These are phyloP conservation scores for Leishmania braziliensis DNA, from an alignment of 208 protist species.

Conservation along the genomic window DNA sequence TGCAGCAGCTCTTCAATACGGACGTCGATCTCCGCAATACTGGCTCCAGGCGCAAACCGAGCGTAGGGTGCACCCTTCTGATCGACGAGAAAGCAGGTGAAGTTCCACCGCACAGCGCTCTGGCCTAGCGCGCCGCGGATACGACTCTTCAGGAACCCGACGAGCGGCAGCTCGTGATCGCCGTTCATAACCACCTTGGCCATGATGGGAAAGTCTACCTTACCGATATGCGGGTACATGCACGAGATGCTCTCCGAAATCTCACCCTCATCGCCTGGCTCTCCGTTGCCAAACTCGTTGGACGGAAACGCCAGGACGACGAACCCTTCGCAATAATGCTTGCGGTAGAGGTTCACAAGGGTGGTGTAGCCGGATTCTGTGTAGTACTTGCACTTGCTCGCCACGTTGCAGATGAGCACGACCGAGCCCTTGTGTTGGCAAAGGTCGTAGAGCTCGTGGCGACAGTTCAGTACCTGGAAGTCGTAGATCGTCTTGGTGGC, in stretches of 20 bases:
- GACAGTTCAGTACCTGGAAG: slow-evolving; percentile 62
- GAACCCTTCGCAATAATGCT: slow-evolving; percentile 71
- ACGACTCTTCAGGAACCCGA: slow-evolving; percentile 72
- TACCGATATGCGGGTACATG: slow-evolving; percentile 44
- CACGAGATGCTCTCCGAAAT: slow-evolving; percentile 67
- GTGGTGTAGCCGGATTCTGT: slow-evolving; percentile 72
- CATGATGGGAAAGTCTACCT: slow-evolving; percentile 79
- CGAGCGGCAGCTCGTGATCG: slow-evolving; percentile 67
- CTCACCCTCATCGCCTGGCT: slow-evolving; percentile 82
- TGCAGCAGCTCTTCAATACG: slow-evolving; percentile 49
- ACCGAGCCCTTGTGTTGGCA: slow-evolving; percentile 80
- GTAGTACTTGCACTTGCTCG: slow-evolving; percentile 86
- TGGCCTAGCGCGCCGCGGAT: slow-evolving; percentile 56
- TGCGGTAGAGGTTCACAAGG: slow-evolving; percentile 70
- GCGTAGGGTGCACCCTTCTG: slow-evolving; percentile 49
- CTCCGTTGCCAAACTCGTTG: slow-evolving; percentile 87
- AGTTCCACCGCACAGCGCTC: slow-evolving; percentile 91
- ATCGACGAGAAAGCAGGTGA: slow-evolving; percentile 90
- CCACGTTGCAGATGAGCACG: slow-evolving; percentile 90
- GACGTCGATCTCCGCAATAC: slow-evolving; percentile 54
- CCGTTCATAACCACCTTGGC: slow-evolving; percentile 91
- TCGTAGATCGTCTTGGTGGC: slow-evolving; percentile 57
- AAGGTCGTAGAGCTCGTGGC: slow-evolving; percentile 75
- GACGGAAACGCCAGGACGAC: slow-evolving; percentile 89
- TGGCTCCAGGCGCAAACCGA: slow-evolving; percentile 61